Evolutionary conservation across 768 basidiomycete genomes (phyloP), one percentile per base, ranked within the genome.

Genomic region (Suillus brevipes): DNA sequence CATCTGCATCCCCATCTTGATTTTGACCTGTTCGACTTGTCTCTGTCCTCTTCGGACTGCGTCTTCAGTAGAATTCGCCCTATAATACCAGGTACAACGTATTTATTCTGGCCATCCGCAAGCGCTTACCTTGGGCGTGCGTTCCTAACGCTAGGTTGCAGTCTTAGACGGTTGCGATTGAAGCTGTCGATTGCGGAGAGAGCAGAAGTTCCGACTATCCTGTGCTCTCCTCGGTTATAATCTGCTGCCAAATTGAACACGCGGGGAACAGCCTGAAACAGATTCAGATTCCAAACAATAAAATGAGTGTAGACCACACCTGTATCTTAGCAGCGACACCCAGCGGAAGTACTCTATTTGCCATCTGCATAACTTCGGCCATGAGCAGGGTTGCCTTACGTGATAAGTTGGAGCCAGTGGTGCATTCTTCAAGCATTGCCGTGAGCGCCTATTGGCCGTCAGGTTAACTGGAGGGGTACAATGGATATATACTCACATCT

Each of bases 1-100:
- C 87, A 99, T 93, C 78, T 94, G 92, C 85, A 97, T 88, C 65
- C 90, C 91, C 73, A 91, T 84, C 74, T 95, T 94, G 62, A 97
- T 82, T 76, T 93, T 95, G 31, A 87, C 89, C 70, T 95, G 92
- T 70, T 97, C 94, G 2, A 96, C 90, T 69, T 95, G 94, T 66
- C 92, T 83, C 76, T 97, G 96, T 14, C 92, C 92, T 55, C 95
- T 85, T 37, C 92, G 86, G 38, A 96, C 84, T 2, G 92, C 85
- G 71, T 98, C 97, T 72, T 96, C 94, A 1, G 91, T 82, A 37
- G 88, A 92, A 70, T 90, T 92, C 6, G 90, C 91, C 73, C 90
- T 90, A 65, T 10, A 36, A 36, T 65, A 57, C 31, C 31, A 38
- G 3, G 56, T 52, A 18, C 4, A 49, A 61, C 37, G 37, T 31